Percentiles rank a stretch among this genome's conserved stretches.
Evolutionary conservation across 352 stramenopile genomes (phyloP).

Genomic region (Phytophthora citrophthora): DNA sequence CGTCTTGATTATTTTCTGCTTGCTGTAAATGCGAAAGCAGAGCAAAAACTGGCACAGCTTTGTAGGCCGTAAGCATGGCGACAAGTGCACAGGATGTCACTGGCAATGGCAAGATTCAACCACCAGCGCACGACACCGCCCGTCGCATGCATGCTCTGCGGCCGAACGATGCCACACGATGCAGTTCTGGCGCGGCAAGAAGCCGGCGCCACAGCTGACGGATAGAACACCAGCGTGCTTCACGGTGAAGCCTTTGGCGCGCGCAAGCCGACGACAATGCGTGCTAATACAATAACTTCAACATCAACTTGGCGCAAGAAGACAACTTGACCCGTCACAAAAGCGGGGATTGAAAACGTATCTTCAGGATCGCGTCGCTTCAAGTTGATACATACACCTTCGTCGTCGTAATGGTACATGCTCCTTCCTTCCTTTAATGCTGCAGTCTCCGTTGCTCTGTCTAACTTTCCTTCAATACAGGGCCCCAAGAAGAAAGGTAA

Average conservation of each 20-base stretch:
- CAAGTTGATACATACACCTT: neutral
- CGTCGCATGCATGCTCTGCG: constrained; percentile 18
- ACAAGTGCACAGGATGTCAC: constrained; percentile 8
- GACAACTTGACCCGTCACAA: constrained; percentile 24
- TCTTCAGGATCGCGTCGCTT: constrained; percentile 31
- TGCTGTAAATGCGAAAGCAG: neutral
- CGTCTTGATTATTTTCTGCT: constrained; percentile 4
- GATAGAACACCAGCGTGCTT: neutral
- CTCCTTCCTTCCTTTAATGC: constrained; percentile 5
- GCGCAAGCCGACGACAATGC: constrained; percentile 20
- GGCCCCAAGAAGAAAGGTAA: constrained; percentile 83
- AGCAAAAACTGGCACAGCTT: constrained; percentile 17
- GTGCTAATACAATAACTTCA: constrained; percentile 12
- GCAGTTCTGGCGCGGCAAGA: constrained; percentile 18
- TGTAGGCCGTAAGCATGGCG: neutral
- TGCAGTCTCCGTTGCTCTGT: neutral
- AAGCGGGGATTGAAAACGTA: constrained; percentile 12
- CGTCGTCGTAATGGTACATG: constrained; percentile 20
- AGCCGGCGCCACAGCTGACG: constrained; percentile 16
- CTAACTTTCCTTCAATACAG: constrained; percentile 29
- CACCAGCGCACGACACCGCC: constrained; percentile 13
- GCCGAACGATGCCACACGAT: constrained; percentile 30
- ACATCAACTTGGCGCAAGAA: constrained; percentile 8
- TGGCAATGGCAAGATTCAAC: neutral
- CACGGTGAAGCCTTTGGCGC: neutral